Percentiles rank a stretch among this genome's conserved stretches.
phyloP scores from a whole-genome alignment of 805 yeast genomes.

The Debaryomyces maramus region DNA sequence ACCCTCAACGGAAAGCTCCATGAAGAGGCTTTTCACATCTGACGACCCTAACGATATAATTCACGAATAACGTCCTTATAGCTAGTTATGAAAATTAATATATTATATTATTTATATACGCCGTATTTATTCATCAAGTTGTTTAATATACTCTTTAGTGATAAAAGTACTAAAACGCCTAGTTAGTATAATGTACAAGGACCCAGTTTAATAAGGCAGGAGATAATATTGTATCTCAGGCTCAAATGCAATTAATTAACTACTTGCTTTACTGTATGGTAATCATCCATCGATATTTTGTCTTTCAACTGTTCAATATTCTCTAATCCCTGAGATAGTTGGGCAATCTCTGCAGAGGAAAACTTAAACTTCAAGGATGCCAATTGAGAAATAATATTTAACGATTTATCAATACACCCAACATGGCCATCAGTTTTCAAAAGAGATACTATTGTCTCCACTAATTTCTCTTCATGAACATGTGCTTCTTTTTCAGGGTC shows the following conservation, averaged over 20 bases:
- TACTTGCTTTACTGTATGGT: conserved; percentile 31
- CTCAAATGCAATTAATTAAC: not conserved
- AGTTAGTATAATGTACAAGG: not conserved
- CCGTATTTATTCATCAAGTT: not conserved
- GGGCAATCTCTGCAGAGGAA: conserved; percentile 39
- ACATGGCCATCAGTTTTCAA: conserved; percentile 39
- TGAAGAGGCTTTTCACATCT: conserved; percentile 49
- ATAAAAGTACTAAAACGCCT: not conserved
- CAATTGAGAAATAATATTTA: conserved; percentile 51
- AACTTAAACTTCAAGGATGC: conserved; percentile 45
- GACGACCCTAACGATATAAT: conserved; percentile 49
- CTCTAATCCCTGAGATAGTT: conserved; percentile 36
- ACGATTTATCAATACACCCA: conserved; percentile 56
- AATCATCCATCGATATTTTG: conserved; percentile 56
- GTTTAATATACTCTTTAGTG: not conserved
- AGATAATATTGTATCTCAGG: too few species aligned
- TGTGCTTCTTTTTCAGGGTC: conserved; percentile 39
- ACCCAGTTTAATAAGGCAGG: too few species aligned
- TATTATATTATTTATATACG: not conserved
- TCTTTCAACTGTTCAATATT: conserved; percentile 45
- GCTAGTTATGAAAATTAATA: conserved; percentile 1
- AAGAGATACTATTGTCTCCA: conserved; percentile 30
- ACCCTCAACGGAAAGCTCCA: conserved; percentile 48
- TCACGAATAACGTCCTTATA: conserved; percentile 6
- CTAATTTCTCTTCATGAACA: conserved; percentile 37